Base-by-base conservation (phyloP, 768 basidiomycete species). In the Mycena chlorophos region DNA sequence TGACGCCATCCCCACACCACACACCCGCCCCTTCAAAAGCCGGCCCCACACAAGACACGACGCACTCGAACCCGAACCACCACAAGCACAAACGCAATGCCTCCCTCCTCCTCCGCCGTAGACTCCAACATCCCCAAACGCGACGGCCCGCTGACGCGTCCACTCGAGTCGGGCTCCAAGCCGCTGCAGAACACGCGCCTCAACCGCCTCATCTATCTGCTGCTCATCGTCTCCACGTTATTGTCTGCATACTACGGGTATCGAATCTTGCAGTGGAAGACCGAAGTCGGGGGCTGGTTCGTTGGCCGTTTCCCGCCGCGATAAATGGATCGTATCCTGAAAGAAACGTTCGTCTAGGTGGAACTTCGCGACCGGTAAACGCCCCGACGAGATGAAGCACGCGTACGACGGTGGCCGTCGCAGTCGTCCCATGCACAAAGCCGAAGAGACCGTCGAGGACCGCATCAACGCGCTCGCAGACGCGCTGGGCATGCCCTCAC, bases 401-500 rank as follows among this genome's bases (percentile, higher is more conserved):
- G n/a, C n/a, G n/a, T 54, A 47, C 8, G 54, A 55, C 17, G 39
- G 22, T 25, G 39, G 5, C 0, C 8, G 42, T 27, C 55, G 47
- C 27, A 26, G 28, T 23, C 34, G 17, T 12, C 16, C 31, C 12
- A 30, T 28, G 17, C 43, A 55, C 4, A 19, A 57, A 34, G 57
- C 49, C 30, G 54, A 52, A 39, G 60, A 68, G 3, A 75, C 66
- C 3, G 73, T 89, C 37, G 85, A 88, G 62, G 73, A 75, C 3
- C 74, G 76, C 30, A 80, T 89, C 51, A 79, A 81, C 49, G 81
- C 76, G 14, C 74, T 90, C 12, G 88, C 88, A 12, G 70, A 72
- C 5, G 82, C 79, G 28, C 72, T 90, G 27, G 88, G 86, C 1
- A 78, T 89, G 63, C 78, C 82, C 0, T 74, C 84, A 16, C 70